Percentiles rank a stretch among this genome's conserved stretches.
These are phyloP conservation scores for Penicillium pancosmium DNA, from an alignment of 495 filamentous ascomycete species.

Conservation along the genomic window DNA sequence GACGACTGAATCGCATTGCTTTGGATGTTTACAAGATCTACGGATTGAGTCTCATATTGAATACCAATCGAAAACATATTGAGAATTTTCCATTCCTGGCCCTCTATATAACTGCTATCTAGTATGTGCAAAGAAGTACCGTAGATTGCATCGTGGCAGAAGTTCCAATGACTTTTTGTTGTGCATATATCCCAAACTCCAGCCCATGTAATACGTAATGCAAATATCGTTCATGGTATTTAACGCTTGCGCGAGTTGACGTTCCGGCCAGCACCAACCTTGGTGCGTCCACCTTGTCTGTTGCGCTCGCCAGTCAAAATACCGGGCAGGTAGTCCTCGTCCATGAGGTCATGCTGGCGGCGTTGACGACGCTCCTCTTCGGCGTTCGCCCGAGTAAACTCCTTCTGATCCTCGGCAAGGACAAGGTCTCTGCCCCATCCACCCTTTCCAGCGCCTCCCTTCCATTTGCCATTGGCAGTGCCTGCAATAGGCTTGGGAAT, in stretches of 20 bases:
- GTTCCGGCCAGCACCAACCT: conserved; percentile 82
- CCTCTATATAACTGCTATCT: conserved; percentile 14
- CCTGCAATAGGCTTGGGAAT: conserved; percentile 90
- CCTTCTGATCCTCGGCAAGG: conserved; percentile 94
- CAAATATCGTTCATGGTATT: conserved; percentile 24
- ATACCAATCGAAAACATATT: conserved; percentile 19
- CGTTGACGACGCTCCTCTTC: conserved; percentile 64
- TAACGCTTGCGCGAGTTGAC: conserved; percentile 80
- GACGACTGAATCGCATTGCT: conserved; percentile 33
- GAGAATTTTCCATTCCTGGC: conserved; percentile 4
- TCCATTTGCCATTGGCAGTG: conserved; percentile 71
- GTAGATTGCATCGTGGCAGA: conserved; percentile 15
- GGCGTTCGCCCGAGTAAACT: conserved; percentile 68
- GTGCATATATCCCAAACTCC: conserved; percentile 37
- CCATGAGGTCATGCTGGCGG: conserved; percentile 81
- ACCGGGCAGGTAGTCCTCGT: conserved; percentile 86
- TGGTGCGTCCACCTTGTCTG: conserved; percentile 63
- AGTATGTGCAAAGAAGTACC: conserved; percentile 15
- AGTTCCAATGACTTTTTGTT: conserved; percentile 33
- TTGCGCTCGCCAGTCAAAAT: conserved; percentile 81
- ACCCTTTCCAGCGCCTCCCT: conserved; percentile 77
- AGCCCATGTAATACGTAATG: conserved; percentile 30
- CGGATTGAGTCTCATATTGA: conserved; percentile 12
- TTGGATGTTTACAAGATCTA: conserved; percentile 14
- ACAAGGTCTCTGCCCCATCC: conserved; percentile 85